Base-by-base conservation (phyloP, 495 filamentous ascomycete genomes). In the Pyrenula aspistea region DNA sequence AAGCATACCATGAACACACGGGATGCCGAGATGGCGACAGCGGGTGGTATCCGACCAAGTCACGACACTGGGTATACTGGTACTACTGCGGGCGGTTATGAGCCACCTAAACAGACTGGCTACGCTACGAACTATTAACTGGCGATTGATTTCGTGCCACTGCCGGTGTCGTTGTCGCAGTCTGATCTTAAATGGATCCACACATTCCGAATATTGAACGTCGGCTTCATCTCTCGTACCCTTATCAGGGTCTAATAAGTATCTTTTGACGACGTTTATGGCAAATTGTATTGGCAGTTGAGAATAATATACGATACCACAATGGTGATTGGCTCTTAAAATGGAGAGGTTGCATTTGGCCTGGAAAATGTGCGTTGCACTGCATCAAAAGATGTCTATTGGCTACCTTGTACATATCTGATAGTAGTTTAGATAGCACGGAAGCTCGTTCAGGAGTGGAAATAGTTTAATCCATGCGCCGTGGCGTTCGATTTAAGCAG, bases 1-100 rank as follows among this genome's bases (percentile, higher is more conserved):
- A 73, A 73, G 67, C 67, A 71, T 55, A 66, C 61, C 61, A 65
- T 65, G 48, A 74, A 72, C 22, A 52, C 50, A 20, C 8, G 50
- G 22, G 50, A 52, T 52, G 50, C 50, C 20, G 50, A 52, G 19
- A 21, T 52, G 50, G 50, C 50, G 20, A 52, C 50, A 21, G 42
- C 42, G 11, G 11, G 11, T 11, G 42, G 42, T 19, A 48, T 19
- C 11, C n/a, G 19, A 52, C 50, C 50, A 52, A 20, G 50, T 4
- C 50, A 52, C 50, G 42, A 48, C 11, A 48, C 42, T 11, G 42
- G 42, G 11, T 48, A 11, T 19, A 48, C 42, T 19, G 42, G 19
- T 48, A 48, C 42, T 19, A 52, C 19, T 19, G 50, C 8, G 8
- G 19, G 19, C 20, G 50, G 50, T 52, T 20, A 21, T 20, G 19